Conservation (phyloP, 345 rosid species). For the Ceriops zippeliana region DNA sequence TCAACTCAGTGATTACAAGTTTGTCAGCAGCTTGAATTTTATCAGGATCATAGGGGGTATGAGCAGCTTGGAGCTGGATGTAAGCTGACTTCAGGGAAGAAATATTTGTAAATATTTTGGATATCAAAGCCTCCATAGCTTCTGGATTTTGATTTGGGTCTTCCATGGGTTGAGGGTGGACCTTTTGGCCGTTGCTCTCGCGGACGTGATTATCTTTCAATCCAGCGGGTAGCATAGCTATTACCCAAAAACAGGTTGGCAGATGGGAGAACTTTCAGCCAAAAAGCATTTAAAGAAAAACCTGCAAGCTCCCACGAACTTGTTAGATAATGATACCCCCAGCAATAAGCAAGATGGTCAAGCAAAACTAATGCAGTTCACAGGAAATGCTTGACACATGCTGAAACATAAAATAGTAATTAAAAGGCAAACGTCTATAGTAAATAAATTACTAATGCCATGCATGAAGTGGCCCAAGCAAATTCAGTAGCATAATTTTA, state of each 20-base stretch:
- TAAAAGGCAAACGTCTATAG: neutral
- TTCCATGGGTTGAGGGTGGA: conserved; percentile 93
- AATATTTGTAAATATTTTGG: conserved; percentile 65
- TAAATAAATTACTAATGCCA: neutral
- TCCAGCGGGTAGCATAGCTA: conserved; percentile 76
- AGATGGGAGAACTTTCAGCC: conserved; percentile 9
- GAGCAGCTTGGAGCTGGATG: conserved; percentile 77
- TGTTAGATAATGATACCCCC: neutral
- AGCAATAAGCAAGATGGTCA: neutral
- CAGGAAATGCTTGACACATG: neutral
- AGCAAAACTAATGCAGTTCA: neutral
- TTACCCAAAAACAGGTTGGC: conserved; percentile 30
- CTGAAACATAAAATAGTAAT: neutral
- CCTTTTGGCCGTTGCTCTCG: conserved; percentile 66
- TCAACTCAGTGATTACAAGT: conserved; percentile 71
- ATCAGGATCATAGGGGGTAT: conserved; percentile 81
- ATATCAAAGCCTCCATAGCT: conserved; percentile 68
- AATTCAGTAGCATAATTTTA: too few species aligned
- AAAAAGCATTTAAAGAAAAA: conserved; percentile 17
- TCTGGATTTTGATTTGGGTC: conserved; percentile 69
- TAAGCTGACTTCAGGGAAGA: conserved; percentile 79
- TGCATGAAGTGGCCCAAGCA: too few species aligned
- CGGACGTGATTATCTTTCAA: conserved; percentile 71
- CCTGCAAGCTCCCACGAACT: conserved; percentile 25
- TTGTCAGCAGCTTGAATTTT: conserved; percentile 84